Evolutionary conservation across 2,329 filamentous ascomycete species (phyloP), one percentile per base, ranked within the genome.

Genomic region (Ceratocystis papillata): DNA sequence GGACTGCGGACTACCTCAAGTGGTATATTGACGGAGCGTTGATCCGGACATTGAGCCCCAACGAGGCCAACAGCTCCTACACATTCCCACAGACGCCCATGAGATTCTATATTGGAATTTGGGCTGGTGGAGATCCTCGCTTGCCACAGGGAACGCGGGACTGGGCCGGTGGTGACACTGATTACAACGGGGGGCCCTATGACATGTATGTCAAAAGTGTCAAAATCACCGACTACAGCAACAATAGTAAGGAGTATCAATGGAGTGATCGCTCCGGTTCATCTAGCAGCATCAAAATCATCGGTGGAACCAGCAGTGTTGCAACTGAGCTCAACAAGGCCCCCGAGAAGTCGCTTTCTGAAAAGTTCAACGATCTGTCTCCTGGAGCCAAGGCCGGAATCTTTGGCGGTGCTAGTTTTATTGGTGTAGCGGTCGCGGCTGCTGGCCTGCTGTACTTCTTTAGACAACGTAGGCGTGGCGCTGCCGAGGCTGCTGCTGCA

Each of bases 1-100:
- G 88, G 88, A 90, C 85, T 25, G 77, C 81, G 69, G 83, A 87
- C 1, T 76, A 79, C 66, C 76, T 91, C 20, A 80, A 85, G 68
- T 92, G 83, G 81, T 83, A 80, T 71, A 84, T 94, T 65, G 89
- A 95, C 70, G 84, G 84, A 70, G 76, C 77, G 6, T 79, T 82
- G 3, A 80, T 89, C 63, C 85, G 89, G 68, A 85, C 81, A 1
- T 78, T 89, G n/a, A 73, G 79, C 7, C 82, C 83, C 66, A 77
- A 76, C 28, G 83, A 87, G 63, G 83, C 84, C 67, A 81, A 85
- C 72, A 80, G 80, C 70, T 84, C 84, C 12, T 73, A 80, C 62
- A 81, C 82, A 72, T 92, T 83, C 73, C 89, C 89, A 0, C 89
- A 93, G 73, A 91, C 88, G 0, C 89, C 89, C 1, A 87, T 88